Conservation (phyloP, 805 yeast genomes). For the Saturnispora sanitii region DNA sequence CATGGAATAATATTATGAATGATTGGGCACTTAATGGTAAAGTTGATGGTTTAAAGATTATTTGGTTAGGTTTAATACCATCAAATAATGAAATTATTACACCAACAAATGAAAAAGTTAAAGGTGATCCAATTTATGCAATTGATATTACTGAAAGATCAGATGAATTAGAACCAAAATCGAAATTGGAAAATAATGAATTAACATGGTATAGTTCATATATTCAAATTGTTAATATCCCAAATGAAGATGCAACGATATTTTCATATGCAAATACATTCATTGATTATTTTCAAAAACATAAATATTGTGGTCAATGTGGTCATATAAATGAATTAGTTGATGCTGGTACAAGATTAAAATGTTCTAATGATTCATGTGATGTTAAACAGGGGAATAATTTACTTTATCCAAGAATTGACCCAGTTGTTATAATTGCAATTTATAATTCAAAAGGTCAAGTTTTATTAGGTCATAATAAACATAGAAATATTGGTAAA, state of each 20-base stretch:
- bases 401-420: constrained; percentile 86
- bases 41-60: neutral
- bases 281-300: constrained; percentile 73
- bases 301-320: constrained; percentile 79
- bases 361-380: constrained; percentile 36
- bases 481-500: constrained; percentile 21
- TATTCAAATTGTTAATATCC: constrained; percentile 17
- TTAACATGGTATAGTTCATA: constrained; percentile 1
- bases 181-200: constrained; percentile 7
- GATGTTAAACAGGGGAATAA: constrained; percentile 45
- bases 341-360: constrained; percentile 56
- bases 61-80: constrained; percentile 5
- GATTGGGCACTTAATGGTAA: constrained; percentile 1
- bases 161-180: constrained; percentile 9
- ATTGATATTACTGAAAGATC: constrained; percentile 37
- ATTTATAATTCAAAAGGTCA: constrained; percentile 51
- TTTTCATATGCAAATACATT: constrained; percentile 78
- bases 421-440: constrained; percentile 78
- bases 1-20: constrained; percentile 2
- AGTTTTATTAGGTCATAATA: constrained; percentile 61
- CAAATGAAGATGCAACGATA: constrained; percentile 46
- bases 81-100: neutral
- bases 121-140: constrained; percentile 57
- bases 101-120: constrained; percentile 31
- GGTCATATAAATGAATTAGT: constrained; percentile 54